Percentiles rank a stretch among this genome's conserved stretches.
Evolutionary conservation across 495 filamentous ascomycete genomes (phyloP).

Genomic region (Hypoxylon crocopeplum): DNA sequence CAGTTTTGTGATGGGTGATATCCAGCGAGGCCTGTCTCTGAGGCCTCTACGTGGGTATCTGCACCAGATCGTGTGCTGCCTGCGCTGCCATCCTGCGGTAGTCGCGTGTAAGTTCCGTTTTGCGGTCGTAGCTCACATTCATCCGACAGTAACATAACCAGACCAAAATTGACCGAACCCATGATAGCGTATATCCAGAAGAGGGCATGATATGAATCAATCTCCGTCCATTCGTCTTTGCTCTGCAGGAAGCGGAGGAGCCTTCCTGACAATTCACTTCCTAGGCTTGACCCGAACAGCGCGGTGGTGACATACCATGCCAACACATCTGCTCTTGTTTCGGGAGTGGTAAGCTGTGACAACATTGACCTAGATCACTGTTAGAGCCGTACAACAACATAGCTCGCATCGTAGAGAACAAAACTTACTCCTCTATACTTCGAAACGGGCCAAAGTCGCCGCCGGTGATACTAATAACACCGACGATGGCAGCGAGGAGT

Average conservation of each 20-base stretch:
- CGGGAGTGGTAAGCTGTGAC: conserved; percentile 71
- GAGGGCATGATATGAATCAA: conserved; percentile 69
- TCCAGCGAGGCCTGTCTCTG: conserved; percentile 3
- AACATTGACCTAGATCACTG: conserved; percentile 60
- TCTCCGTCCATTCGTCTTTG: conserved; percentile 57
- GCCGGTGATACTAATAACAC: conserved; percentile 83
- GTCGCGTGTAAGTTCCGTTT: conserved; percentile 45
- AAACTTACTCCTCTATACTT: conserved; percentile 74
- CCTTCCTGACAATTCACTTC: conserved; percentile 72
- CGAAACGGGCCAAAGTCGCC: conserved; percentile 84
- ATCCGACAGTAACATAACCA: conserved; percentile 65
- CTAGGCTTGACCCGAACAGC: conserved; percentile 69
- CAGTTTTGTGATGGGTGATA: conserved; percentile 24
- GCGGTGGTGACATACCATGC: conserved; percentile 74
- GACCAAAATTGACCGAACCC: conserved; percentile 68
- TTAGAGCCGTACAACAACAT: conserved; percentile 7
- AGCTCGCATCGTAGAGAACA: background rate
- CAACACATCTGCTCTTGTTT: conserved; percentile 73
- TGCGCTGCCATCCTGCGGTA: conserved; percentile 50
- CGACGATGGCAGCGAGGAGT: conserved; percentile 74
- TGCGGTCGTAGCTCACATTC: conserved; percentile 62
- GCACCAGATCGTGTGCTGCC: background rate
- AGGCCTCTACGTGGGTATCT: conserved; percentile 16
- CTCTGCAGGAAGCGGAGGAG: conserved; percentile 60
- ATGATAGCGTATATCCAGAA: conserved; percentile 75